Conservation (phyloP, 345 rosid genomes). For the Populus alba region DNA sequence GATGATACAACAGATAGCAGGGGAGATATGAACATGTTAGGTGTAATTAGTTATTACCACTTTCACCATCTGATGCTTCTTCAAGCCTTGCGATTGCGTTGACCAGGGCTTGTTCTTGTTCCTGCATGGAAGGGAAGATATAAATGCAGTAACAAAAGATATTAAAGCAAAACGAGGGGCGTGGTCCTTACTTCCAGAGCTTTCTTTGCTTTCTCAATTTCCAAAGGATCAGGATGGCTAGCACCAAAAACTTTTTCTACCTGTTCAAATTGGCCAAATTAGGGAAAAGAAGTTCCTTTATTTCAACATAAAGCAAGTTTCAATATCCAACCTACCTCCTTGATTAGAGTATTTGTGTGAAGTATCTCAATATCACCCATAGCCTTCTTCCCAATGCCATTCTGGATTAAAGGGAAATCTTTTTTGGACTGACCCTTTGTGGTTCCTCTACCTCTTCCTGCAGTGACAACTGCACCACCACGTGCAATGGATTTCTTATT, state of each 20-base stretch:
- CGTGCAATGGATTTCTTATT: conserved; percentile 60
- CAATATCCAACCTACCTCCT: conserved; percentile 56
- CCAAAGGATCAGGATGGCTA: conserved; percentile 60
- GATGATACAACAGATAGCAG: conserved; percentile 30
- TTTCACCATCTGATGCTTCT: conserved; percentile 95
- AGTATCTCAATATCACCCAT: conserved; percentile 85
- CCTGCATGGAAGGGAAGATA: conserved; percentile 42
- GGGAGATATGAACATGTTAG: conserved; percentile 38
- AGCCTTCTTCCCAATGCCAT: conserved; percentile 73
- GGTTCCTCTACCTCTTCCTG: conserved; percentile 85
- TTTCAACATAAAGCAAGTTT: not conserved
- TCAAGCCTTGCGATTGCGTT: conserved; percentile 89
- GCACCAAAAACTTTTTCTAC: conserved; percentile 80
- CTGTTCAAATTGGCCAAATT: conserved; percentile 38
- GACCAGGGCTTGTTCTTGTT: conserved; percentile 85
- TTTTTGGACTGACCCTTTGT: conserved; percentile 47
- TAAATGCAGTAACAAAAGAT: not conserved
- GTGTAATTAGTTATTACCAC: conserved; percentile 80
- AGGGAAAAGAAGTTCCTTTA: conserved; percentile 3
- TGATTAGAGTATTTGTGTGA: conserved; percentile 79
- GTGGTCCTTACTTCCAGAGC: conserved; percentile 59
- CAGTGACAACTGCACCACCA: conserved; percentile 54
- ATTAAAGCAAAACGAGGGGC: not conserved
- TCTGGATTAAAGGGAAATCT: conserved; percentile 52
- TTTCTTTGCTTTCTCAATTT: conserved; percentile 84